phyloP scores from a whole-genome alignment of 192 early-diverging fungal species.

The Backusella tarrabulga region DNA sequence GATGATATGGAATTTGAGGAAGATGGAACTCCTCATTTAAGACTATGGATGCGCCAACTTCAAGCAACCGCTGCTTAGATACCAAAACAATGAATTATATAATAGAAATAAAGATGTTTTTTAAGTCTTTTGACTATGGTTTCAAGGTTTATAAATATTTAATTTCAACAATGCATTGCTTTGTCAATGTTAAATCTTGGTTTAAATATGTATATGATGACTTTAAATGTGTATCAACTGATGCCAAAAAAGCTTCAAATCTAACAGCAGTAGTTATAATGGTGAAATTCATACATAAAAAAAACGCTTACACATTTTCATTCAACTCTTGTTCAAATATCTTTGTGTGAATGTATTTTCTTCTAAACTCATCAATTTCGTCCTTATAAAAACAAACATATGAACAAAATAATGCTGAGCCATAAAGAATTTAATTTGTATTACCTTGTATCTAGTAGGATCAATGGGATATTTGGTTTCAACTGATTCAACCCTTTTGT shows the following conservation, averaged over 20 bases:
- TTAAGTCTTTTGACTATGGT: neutral
- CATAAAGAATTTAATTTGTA: neutral
- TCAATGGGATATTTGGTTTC: slow-evolving; percentile 42
- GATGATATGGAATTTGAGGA: slow-evolving; percentile 32
- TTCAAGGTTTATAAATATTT: neutral
- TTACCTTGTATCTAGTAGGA: slow-evolving; percentile 57
- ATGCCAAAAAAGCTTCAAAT: slow-evolving; percentile 23
- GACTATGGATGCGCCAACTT: slow-evolving; percentile 15
- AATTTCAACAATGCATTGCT: neutral
- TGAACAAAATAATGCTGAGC: neutral
- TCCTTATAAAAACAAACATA: slow-evolving; percentile 34
- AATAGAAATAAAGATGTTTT: neutral
- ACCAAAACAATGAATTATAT: neutral
- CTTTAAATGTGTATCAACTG: slow-evolving; percentile 10
- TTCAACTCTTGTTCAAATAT: slow-evolving; percentile 75
- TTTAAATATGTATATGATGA: slow-evolving; percentile 2
- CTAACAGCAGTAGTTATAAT: slow-evolving; percentile 1
- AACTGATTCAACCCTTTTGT: slow-evolving; percentile 42
- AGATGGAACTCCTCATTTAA: slow-evolving; percentile 31
- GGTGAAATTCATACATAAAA: neutral
- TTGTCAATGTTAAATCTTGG: neutral
- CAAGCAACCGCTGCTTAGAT: neutral
- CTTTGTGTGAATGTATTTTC: slow-evolving; percentile 81
- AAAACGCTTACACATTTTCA: slow-evolving; percentile 51
- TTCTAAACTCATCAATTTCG: slow-evolving; percentile 83